Base-by-base conservation (phyloP, 345 rosid species). In the Clausena lansium region DNA sequence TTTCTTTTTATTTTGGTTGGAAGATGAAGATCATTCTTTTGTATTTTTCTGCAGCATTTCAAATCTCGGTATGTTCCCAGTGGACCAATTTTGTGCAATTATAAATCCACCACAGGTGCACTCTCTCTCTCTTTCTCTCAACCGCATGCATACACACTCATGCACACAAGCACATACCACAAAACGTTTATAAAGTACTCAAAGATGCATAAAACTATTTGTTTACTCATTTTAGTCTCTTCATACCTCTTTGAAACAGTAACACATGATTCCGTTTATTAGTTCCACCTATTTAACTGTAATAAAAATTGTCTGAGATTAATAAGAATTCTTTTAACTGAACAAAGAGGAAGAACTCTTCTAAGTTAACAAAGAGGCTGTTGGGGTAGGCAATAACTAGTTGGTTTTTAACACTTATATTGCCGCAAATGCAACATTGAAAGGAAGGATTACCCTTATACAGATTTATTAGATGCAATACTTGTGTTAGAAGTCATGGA, bases 41-140 rank as follows among this genome's bases (percentile, higher is more conserved):
- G 41, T 73, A 45, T 78, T 30, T 39, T 86, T 83, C 38, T 87
- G 86, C 90, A 96, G 99, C 89, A 93, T 96, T 87, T 96, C 99
- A 75, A 96, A 96, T 85, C 90, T 96, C 24, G 99, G 99, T 84
- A 96, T 96, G 99, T 96, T 88, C 88, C 99, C 98, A 8, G 94
- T 96, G 70, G 97, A 93, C 84, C 85, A 88, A n/a, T 96, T 96
- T 81, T 86, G 91, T 67, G 99, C 98, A 77, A 96, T 96, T 60
- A 96, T 96, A 82, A 96, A 96, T 85, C 98, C 99, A 6, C 98
- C 98, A 11, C 97, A 92, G 98, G 99, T 94, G 82, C 78, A 59
- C 78, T 76, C 74, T 62, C 77, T 64, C 75, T 73, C 85, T 54
- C 65, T 67, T 79, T 54, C 60, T 24, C 52, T 62, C 66, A 13